A percentile compares a stretch with the other conserved stretches of the same genome.
Conservation (phyloP, 257 asterid genomes). For the Salvia splendens region DNA sequence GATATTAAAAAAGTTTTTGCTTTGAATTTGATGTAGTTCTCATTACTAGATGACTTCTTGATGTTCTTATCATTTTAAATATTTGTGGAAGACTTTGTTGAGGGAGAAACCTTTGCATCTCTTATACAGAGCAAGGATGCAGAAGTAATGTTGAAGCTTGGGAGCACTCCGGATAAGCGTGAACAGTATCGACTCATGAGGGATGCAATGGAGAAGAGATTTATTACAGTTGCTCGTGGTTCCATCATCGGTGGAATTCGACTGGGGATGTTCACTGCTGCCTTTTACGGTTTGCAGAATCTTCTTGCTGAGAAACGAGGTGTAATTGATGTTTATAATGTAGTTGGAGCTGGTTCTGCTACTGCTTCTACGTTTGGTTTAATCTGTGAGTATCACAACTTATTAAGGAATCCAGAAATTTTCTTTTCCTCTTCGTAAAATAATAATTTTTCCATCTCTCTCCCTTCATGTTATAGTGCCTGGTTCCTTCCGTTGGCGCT, state of each 20-base stretch:
- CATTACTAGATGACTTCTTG: constrained; percentile 4
- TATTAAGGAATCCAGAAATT: constrained; percentile 2
- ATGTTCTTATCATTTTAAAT: constrained; percentile 19
- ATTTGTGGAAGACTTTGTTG: constrained; percentile 20
- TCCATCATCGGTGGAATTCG: constrained; percentile 95
- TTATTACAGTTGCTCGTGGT: constrained; percentile 85
- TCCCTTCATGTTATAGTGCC: constrained; percentile 66
- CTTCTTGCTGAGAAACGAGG: constrained; percentile 88
- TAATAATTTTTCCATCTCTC: constrained; percentile 4
- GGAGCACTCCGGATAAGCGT: constrained; percentile 94
- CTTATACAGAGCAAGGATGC: constrained; percentile 87
- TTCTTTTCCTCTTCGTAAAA: constrained; percentile 16
- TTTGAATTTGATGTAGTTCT: constrained; percentile 1
- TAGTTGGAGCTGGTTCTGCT: constrained; percentile 96
- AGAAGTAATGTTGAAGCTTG: constrained; percentile 95
- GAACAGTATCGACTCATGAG: constrained; percentile 93
- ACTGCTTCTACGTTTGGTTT: constrained; percentile 94
- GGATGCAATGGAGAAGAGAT: constrained; percentile 98
- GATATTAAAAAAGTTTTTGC: background rate
- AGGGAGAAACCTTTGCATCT: constrained; percentile 27
- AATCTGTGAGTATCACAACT: constrained; percentile 54
- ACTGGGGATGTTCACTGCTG: constrained; percentile 93
- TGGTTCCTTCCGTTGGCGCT: constrained; percentile 86
- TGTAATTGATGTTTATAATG: constrained; percentile 79
- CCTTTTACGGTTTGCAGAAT: constrained; percentile 82